phyloP scores from a whole-genome alignment of 2,329 filamentous ascomycete species.

The Aurifilum marmelostoma region DNA sequence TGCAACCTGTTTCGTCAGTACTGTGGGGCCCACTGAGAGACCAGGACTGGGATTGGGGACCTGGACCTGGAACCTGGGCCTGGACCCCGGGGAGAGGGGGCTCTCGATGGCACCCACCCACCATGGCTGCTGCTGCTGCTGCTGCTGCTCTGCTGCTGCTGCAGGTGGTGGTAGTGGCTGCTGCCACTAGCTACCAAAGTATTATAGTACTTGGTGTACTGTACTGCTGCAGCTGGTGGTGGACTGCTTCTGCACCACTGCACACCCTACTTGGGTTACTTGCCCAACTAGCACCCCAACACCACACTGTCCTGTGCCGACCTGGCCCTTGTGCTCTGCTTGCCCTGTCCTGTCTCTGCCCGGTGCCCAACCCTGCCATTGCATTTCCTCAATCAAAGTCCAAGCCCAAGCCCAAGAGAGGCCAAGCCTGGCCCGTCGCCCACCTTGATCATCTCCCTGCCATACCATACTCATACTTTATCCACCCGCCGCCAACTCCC shows the following conservation, averaged over 20 bases:
- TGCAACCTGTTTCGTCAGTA: slow-evolving; percentile 3
- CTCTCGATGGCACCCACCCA: not conserved
- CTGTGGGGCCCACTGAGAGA: not conserved
- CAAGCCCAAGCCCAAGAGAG: not conserved
- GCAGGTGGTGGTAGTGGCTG: no score
- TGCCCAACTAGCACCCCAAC: not conserved
- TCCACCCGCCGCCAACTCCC: slow-evolving; percentile 13
- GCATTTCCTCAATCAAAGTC: slow-evolving; percentile 11
- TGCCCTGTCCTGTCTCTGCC: slow-evolving; percentile 3
- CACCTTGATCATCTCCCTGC: slow-evolving; percentile 12
- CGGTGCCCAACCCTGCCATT: slow-evolving; percentile 15
- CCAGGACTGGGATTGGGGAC: slow-evolving; percentile 1
- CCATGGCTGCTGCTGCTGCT: not conserved
- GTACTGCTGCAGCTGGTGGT: not conserved
- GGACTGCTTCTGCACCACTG: not conserved
- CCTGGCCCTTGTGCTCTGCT: not conserved
- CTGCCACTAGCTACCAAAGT: not conserved
- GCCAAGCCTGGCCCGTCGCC: slow-evolving; percentile 7
- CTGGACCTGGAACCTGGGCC: not conserved
- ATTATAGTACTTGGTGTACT: no score
- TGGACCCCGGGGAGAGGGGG: not conserved
- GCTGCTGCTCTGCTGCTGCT: no score
- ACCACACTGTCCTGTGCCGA: not conserved
- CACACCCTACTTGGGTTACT: no score
- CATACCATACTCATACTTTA: slow-evolving; percentile 6